Base-by-base conservation (phyloP, 352 stramenopile species). In the Phytophthora tentaculata region DNA sequence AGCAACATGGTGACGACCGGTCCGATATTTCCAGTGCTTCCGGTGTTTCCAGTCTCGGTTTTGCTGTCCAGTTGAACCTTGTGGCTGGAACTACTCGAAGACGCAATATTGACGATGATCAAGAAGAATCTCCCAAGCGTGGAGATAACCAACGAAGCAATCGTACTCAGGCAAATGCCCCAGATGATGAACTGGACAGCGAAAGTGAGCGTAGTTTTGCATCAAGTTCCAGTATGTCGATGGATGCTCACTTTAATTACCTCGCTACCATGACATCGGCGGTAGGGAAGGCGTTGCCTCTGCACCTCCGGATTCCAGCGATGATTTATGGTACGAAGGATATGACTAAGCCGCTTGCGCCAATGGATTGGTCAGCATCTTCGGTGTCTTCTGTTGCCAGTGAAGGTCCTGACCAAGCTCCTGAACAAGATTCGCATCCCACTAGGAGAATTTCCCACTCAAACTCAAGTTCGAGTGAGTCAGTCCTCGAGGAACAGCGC, bases 261-360 rank as follows among this genome's bases (percentile, higher is more conserved):
- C 58, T 90, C 44, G 67, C 76, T 7, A 81, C 77, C 41, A 86
- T 86, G 79, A 83, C 71, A 1, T 73, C 76, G 3, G 63, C 73
- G 5, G 74, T 76, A 5, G 73, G 60, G 7, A 75, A 80, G 28
- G 67, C 79, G 5, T 45, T 90, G 39, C 77, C 82, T 10, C 47
- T 90, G 22, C 70, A 86, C 56, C 52, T 89, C 17, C 76, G 77
- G 7, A 57, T 89, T 0, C 76, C 77, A 17, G 51, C 69, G 22
- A 73, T 69, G 53, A 71, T 74, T 12, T 76, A 69, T 22, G 67
- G 58, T 23, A 67, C 49, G 9, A 63, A 71, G 8, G 71, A 86
- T 63, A 86, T 84, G 73, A 76, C 58, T 5, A 69, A 70, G 22
- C 79, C 78, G 32, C 76, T 72, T 17, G 59, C 69, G 19, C 77